Evolutionary conservation across 768 basidiomycete species (phyloP), one percentile per base, ranked within the genome.

Genomic region (Amanita jacksonii): DNA sequence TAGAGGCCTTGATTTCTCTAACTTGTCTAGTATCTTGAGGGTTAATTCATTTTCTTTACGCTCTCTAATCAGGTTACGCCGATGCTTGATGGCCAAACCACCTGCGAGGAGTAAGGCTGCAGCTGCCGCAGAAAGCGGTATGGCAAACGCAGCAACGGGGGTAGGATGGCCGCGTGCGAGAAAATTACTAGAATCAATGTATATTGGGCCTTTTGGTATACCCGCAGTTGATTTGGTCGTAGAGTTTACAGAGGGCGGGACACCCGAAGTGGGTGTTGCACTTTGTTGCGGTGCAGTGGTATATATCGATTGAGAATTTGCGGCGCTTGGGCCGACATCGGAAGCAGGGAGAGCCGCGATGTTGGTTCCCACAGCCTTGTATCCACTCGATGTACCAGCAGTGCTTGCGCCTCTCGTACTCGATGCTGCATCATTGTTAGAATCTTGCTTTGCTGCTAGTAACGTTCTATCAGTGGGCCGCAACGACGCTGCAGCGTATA

Each of bases 131-230:
- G 36, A 18, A 9, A 45, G 43, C 8, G 43, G 43, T 30, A 45
- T 38, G 15, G 43, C 43, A 38, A 38, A 45, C 9, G 43, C 43
- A 18, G 43, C 43, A 3, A 45, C 37, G 19, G 36, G 43, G 8
- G 43, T 38, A 20, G 43, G 43, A 13, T 35, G 43, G 12, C 36
- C 15, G 5, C 27, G 30, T 1, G 43, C 27, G 12, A 45, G 23
- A 13, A 38, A 27, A 15, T 45, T 38, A 16, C 12, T 45, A 8
- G 43, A 38, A 30, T 45, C 43, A 28, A 45, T 25, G 10, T 30
- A 45, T 37, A 45, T 30, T 16, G 43, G 43, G 6, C 19, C 25
- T 31, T 22, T 45, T 28, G 35, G 25, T 16, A 13, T 28, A 18
- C 25, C 27, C 27, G 35, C 25, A 27, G 22, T 30, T 24, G 25